phyloP scores from a whole-genome alignment of 257 asterid species.

The Gentiana dahurica region DNA sequence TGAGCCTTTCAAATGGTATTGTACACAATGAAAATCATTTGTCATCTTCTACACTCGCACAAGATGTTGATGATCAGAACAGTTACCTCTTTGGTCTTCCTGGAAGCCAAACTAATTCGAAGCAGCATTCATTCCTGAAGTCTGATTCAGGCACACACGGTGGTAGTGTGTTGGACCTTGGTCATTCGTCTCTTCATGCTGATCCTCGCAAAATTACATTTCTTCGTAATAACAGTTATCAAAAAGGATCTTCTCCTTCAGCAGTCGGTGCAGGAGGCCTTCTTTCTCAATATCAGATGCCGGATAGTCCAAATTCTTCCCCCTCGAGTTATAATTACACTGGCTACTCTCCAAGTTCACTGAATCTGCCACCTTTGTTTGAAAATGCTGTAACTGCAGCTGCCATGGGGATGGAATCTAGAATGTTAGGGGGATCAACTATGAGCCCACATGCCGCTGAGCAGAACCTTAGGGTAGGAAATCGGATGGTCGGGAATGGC shows the following conservation, averaged over 20 bases:
- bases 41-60: constrained; percentile 28
- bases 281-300: constrained; percentile 50
- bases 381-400: constrained; percentile 94
- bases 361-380: constrained; percentile 78
- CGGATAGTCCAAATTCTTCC: constrained; percentile 72
- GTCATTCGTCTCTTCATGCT: constrained; percentile 26
- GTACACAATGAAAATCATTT: constrained; percentile 35
- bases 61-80: constrained; percentile 32
- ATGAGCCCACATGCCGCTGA: constrained; percentile 46
- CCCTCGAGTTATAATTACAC: constrained; percentile 41
- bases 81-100: constrained; percentile 46
- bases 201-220: constrained; percentile 39
- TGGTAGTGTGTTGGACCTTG: constrained; percentile 29
- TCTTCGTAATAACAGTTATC: constrained; percentile 38
- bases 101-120: constrained; percentile 45
- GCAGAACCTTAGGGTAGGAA: constrained; percentile 50
- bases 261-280: constrained; percentile 36
- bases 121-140: constrained; percentile 40
- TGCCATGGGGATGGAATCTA: constrained; percentile 77
- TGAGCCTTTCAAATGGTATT: constrained; percentile 64
- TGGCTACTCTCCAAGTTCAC: constrained; percentile 67
- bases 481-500: constrained; percentile 51
- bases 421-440: constrained; percentile 59
- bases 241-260: constrained; percentile 50
- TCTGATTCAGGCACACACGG: constrained; percentile 29